Conservation (phyloP, 2,329 filamentous ascomycete species). For the Aspergillus felis region DNA sequence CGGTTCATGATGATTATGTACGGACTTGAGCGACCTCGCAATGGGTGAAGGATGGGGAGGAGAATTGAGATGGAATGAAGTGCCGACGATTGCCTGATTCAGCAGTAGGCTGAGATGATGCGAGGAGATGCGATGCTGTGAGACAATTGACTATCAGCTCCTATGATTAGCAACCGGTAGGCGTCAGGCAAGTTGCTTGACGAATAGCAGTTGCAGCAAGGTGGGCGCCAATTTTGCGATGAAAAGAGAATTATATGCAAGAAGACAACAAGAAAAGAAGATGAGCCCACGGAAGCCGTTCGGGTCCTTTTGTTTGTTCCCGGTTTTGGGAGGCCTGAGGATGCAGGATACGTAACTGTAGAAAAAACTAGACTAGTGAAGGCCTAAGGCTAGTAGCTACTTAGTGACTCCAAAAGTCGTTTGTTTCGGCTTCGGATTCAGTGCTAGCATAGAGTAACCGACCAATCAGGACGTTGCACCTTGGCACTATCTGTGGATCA, state of each 20-base stretch:
- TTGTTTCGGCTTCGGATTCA: background rate
- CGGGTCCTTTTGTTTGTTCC: background rate
- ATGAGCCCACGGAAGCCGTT: background rate
- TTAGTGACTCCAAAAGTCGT: background rate
- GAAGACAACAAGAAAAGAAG: background rate
- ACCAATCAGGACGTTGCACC: background rate
- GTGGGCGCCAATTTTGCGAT: background rate
- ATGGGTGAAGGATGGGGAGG: background rate
- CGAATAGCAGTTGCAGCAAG: background rate
- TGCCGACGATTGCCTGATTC: background rate
- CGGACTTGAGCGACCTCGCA: background rate
- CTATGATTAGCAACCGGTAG: background rate
- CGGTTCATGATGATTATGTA: constrained; percentile 7
- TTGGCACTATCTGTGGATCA: background rate
- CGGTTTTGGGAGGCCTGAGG: background rate
- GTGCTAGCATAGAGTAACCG: background rate
- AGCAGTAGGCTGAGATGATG: background rate
- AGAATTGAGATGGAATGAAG: background rate
- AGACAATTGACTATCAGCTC: background rate
- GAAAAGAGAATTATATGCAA: background rate
- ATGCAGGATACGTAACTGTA: background rate
- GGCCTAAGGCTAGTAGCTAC: background rate
- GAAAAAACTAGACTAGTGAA: background rate
- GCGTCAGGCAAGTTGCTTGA: background rate
- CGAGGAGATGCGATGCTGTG: background rate